Evolutionary conservation across 352 stramenopile species (phyloP), one percentile per base, ranked within the genome.

Genomic region (Phytopythium montanum): DNA sequence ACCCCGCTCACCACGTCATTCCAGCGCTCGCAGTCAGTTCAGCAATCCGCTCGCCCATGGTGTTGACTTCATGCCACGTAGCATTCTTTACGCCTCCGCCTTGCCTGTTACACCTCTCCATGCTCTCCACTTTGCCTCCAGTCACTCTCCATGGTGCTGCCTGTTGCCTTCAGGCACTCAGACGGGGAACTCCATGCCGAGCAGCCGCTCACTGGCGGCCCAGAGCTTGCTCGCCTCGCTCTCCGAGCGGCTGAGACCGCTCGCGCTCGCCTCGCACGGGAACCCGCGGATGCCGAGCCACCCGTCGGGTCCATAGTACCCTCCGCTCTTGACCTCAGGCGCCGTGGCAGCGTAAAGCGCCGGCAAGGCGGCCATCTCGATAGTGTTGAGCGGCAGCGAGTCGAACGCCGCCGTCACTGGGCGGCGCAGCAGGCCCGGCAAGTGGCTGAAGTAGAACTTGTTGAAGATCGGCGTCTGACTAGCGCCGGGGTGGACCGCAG

Each of bases 201-300:
- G 50, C 34, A 78, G 61, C 44, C 50, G 54, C 36, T 83, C 74
- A 41, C 70, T 83, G 14, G 72, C 44, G 2, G 65, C 64, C 74
- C 68, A 83, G 28, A 83, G 56, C 41, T 75, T 74, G 19, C 25
- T 49, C 5, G 68, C 73, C 13, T 42, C 58, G 13, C 62, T 48
- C 33, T 56, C 26, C 10, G 72, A 81, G 29, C 70, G 58, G 51
- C 64, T 72, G 31, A 64, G 46, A 13, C 21, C 23, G 52, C 63
- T 75, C 46, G 62, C 62, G 26, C 66, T 59, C 2, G 68, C 69
- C 5, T 74, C 70, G 26, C 59, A 60, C 50, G 79, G 76, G 49
- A 84, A 83, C 5, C 46, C 46, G 25, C 44, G 48, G 28, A 55
- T 51, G 8, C 46, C 45, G 16, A 58, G 21, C n/a, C 61, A 60